These are phyloP conservation scores for Camellia oleifera DNA, from an alignment of 179 eudicot species.

Conservation along the genomic window DNA sequence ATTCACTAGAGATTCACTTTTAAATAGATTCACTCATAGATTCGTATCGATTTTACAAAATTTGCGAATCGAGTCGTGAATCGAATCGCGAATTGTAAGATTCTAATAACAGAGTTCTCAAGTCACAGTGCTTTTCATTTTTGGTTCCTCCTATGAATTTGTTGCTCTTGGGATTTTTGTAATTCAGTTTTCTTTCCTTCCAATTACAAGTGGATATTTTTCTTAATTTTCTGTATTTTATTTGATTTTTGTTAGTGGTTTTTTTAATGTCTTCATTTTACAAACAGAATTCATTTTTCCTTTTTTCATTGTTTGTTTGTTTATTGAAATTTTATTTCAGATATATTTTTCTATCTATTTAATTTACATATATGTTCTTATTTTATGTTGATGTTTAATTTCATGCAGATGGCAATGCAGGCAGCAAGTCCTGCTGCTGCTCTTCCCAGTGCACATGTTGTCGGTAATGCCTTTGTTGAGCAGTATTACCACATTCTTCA, in stretches of 20 bases:
- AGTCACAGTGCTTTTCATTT: background rate
- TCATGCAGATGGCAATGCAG: constrained; percentile 61
- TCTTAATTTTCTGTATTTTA: background rate
- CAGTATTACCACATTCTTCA: constrained; percentile 79
- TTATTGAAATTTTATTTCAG: background rate
- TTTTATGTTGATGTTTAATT: background rate
- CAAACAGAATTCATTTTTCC: background rate
- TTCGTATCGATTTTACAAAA: no score
- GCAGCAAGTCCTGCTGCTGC: constrained; percentile 45
- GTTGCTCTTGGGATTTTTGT: background rate
- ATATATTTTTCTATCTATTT: no score
- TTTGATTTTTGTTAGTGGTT: background rate
- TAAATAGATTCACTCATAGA: no score
- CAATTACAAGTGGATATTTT: no score
- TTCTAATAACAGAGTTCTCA: no score
- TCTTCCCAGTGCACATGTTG: constrained; percentile 55
- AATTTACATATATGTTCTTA: no score
- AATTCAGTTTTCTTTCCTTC: background rate
- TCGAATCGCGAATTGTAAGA: no score
- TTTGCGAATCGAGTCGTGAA: no score
- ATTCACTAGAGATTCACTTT: no score
- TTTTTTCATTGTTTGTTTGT: background rate
- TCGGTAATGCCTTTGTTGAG: constrained; percentile 75
- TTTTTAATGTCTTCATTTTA: background rate
- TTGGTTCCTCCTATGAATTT: background rate